Evolutionary conservation across 2,329 filamentous ascomycete genomes (phyloP), one percentile per base, ranked within the genome.

Genomic region (Colletotrichum sp.): DNA sequence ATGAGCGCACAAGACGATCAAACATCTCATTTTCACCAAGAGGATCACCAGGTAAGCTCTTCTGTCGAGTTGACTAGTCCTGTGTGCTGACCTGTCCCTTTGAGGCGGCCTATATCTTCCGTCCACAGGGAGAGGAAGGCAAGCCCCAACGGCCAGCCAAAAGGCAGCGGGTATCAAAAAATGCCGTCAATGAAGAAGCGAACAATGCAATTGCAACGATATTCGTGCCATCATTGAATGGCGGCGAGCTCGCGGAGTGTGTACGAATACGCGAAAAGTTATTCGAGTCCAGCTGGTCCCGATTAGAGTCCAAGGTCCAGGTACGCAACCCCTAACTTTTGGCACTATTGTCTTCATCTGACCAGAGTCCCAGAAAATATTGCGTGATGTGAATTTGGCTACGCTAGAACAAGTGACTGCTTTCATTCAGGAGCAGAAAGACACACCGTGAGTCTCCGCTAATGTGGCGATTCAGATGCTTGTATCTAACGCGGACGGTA

Each of bases 201-300:
- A 55, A 76, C 52, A 68, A 68, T 15, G 60, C 79, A 26, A 60
- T 60, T 8, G 8, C 69, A 7, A 80, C 84, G 2, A 77, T 80
- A 4, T 93, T 92, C 75, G 86, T 88, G 24, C 85, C 88, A 9
- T 85, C 94, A 21, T 83, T 94, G 9, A 87, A 88, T 74, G 91
- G 91, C 5, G 81, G 83, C 0, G 93, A 94, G 83, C 85, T 82
- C 60, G 79, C 85, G 3, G 86, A 86, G 36, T 88, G 86, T 70
- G 87, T 90, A 26, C 82, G 82, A 9, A 84, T 92, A 68, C 89
- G 95, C 26, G 88, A 92, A 81, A 84, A 87, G 62, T 86, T 91
- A 5, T 96, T 93, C 82, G 85, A 91, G 67, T 84, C 88, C 69
- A 87, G 91, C 66, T 97, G 95, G 95, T 84, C 86, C 4, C 85